Evolutionary conservation across 176 grass and related monocot genomes (phyloP).

Genomic region (Cocos nucifera): DNA sequence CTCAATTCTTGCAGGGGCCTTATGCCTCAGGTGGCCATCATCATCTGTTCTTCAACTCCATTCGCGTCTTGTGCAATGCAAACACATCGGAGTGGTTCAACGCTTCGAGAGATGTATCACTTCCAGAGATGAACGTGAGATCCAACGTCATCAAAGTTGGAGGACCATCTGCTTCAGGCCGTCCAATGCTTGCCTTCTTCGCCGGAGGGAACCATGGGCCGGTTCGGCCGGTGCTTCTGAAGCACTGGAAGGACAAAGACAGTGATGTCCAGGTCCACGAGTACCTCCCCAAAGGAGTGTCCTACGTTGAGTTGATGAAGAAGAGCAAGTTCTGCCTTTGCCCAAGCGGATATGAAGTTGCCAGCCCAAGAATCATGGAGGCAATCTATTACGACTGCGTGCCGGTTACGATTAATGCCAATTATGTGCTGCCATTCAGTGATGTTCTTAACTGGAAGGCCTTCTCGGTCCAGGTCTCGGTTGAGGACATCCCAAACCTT

Average conservation of each 20-base stretch:
- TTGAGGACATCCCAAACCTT: slow-evolving; percentile 49
- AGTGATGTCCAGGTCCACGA: slow-evolving; percentile 53
- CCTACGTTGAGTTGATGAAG: slow-evolving; percentile 72
- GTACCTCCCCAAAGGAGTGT: slow-evolving; percentile 49
- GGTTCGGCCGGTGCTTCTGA: slow-evolving; percentile 46
- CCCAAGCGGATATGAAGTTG: slow-evolving; percentile 88
- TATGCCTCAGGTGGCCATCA: slow-evolving; percentile 35
- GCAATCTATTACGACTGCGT: slow-evolving; percentile 83
- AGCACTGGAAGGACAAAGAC: slow-evolving; percentile 41
- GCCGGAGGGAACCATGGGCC: slow-evolving; percentile 71
- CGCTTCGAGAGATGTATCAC: slow-evolving; percentile 53
- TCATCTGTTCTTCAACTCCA: slow-evolving; percentile 43
- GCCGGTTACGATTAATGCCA: slow-evolving; percentile 59
- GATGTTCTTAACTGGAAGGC: slow-evolving; percentile 77
- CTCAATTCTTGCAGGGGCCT: slow-evolving; percentile 39
- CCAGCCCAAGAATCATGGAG: slow-evolving; percentile 72
- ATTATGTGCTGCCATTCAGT: slow-evolving; percentile 67
- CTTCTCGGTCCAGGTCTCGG: slow-evolving; percentile 51
- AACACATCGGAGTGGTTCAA: slow-evolving; percentile 87
- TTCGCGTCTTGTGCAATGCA: slow-evolving; percentile 86
- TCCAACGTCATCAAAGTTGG: slow-evolving; percentile 38
- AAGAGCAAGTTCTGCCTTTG: slow-evolving; percentile 78
- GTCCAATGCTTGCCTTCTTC: slow-evolving; percentile 71
- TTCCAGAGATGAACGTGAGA: slow-evolving; percentile 75
- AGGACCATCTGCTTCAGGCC: slow-evolving; percentile 50